Percentiles rank a stretch among this genome's conserved stretches.
These are phyloP conservation scores for Novymonas esmeraldas DNA, from an alignment of 208 protist species.

Conservation along the genomic window DNA sequence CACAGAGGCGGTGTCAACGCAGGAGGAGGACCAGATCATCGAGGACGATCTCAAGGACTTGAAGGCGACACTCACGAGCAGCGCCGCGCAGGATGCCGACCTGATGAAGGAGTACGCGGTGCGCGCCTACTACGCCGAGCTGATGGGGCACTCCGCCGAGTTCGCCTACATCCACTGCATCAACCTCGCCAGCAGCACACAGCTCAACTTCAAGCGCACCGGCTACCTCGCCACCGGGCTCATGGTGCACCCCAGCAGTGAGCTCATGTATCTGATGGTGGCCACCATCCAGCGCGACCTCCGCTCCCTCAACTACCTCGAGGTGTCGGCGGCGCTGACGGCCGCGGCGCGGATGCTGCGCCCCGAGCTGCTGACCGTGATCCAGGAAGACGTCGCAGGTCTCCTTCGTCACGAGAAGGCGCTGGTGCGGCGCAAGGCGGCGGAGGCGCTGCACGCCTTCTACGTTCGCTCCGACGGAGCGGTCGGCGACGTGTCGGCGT, in stretches of 20 bases:
- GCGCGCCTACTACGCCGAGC: slow-evolving; percentile 95
- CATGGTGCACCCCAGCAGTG: slow-evolving; percentile 85
- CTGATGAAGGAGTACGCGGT: slow-evolving; percentile 88
- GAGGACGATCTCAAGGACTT: slow-evolving; percentile 57
- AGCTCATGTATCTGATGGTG: slow-evolving; percentile 95
- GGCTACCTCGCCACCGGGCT: slow-evolving; percentile 93
- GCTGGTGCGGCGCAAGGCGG: slow-evolving; percentile 94
- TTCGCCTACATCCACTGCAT: slow-evolving; percentile 96
- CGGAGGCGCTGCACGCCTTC: slow-evolving; percentile 90
- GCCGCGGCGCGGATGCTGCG: slow-evolving; percentile 85
- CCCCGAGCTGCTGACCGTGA: slow-evolving; percentile 86
- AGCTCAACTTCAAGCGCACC: slow-evolving; percentile 70
- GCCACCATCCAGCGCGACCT: slow-evolving; percentile 95
- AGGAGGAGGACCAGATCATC: slow-evolving; percentile 85
- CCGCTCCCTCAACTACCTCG: slow-evolving; percentile 87
- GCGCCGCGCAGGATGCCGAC: slow-evolving; percentile 31
- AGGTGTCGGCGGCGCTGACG: slow-evolving; percentile 91
- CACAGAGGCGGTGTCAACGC: slow-evolving; percentile 73
- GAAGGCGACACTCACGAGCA: slow-evolving; percentile 39
- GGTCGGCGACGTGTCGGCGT: slow-evolving; percentile 44
- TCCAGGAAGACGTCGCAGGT: slow-evolving; percentile 71
- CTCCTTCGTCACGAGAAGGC: slow-evolving; percentile 59
- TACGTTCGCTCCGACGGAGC: slow-evolving; percentile 43
- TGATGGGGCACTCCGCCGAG: slow-evolving; percentile 91
- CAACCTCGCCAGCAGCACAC: slow-evolving; percentile 91